Evolutionary conservation across 2,329 filamentous ascomycete species (phyloP), one percentile per base, ranked within the genome.

Genomic region (Scedosporium apiospermum): DNA sequence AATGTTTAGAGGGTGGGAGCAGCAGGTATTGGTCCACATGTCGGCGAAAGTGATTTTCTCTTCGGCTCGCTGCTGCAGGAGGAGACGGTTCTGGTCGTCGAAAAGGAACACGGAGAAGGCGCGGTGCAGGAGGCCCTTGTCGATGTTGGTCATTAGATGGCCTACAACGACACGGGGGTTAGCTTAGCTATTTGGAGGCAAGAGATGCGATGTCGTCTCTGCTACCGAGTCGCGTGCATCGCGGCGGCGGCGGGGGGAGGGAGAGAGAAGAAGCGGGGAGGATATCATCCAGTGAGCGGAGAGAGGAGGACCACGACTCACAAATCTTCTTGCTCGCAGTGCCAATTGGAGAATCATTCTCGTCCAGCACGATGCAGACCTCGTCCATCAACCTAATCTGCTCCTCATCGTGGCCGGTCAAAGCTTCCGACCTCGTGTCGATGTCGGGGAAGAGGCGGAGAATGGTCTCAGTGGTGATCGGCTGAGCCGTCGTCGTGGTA

Each of bases 21-120:
- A 99, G 83, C 95, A 99, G 38, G 95, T 99, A 78, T 99, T 99
- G 66, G 95, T 99, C 95, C 95, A 99, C 88, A 97, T 93, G 74
- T 96, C 91, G 58, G 95, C 93, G 78, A 99, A 99, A 6, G 95
- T 99, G 73, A 99, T 99, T 82, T 99, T 99, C 80, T 98, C 93
- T 49, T 87, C 80, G 30, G 95, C 95, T 68, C 95, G 90, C 80
- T 98, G 95, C 78, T 99, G 95, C 60, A 99, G 86, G 55, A 99
- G 88, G 65, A 98, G 82, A 70, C 92, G 89, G 76, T 97, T 96
- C 73, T 95, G 84, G 65, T 90, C 88, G 78, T 98, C 91, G 81
- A 99, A 99, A 68, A 99, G 87, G 80, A 99, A 99, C 68, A 96
- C 91, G 64, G 93, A 98, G 77, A 99, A 99, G 66, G 95, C 95